Conservation (phyloP, 148 eudicot genomes). For the Polygonum aviculare region DNA sequence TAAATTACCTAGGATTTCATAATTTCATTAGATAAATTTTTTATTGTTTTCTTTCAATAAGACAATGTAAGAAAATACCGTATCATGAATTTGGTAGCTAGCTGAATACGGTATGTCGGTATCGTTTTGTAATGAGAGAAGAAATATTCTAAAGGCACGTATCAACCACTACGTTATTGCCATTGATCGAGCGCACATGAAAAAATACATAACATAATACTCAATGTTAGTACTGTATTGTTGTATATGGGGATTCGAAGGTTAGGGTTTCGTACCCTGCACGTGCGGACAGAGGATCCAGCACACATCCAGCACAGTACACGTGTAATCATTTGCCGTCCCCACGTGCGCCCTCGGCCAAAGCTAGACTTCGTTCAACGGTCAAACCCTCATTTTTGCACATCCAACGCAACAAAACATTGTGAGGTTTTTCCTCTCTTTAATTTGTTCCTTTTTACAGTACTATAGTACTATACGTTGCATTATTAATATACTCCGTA, state of each 20-base stretch:
- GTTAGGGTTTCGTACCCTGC: not conserved
- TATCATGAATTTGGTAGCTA: no score
- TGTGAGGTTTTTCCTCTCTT: not conserved
- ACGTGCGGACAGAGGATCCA: not conserved
- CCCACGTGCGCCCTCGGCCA: not conserved
- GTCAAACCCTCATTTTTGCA: not conserved
- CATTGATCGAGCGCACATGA: no score
- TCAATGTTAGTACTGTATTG: no score
- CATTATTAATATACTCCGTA: no score
- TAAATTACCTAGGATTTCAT: no score
- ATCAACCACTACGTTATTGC: not conserved
- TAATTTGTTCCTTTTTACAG: not conserved
- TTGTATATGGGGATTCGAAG: not conserved
- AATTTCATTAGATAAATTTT: no score
- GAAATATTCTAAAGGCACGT: not conserved
- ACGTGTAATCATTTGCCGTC: not conserved
- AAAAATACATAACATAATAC: no score
- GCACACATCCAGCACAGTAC: slow-evolving; percentile 3
- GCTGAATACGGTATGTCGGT: no score
- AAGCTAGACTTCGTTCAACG: not conserved
- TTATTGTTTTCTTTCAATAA: no score
- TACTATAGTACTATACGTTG: no score
- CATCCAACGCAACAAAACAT: not conserved
- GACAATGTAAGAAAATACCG: no score
- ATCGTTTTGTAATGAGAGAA: no score